Evolutionary conservation across 2,329 filamentous ascomycete genomes (phyloP).

Genomic region (Colletotrichum navitas): DNA sequence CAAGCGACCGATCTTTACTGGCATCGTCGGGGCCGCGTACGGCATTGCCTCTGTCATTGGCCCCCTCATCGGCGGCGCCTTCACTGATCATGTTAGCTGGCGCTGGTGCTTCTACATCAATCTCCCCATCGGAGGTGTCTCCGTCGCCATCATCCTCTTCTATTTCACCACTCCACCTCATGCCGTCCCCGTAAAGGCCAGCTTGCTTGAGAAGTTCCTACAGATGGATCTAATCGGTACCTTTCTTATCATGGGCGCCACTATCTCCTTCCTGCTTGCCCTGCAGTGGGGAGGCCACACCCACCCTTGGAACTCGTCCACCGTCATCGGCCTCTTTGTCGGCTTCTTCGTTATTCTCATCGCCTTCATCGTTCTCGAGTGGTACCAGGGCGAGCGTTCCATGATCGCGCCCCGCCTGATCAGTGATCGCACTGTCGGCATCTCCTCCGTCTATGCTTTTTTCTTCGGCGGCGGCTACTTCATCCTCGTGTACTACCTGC

Average conservation of each 20-base stretch:
- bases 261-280: constrained; percentile 60
- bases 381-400: constrained; percentile 59
- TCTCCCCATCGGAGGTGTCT: constrained; percentile 53
- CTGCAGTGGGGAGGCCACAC: constrained; percentile 62
- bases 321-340: constrained; percentile 59
- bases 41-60: constrained; percentile 54
- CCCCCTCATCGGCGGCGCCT: constrained; percentile 54
- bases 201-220: constrained; percentile 58
- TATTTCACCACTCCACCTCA: constrained; percentile 58
- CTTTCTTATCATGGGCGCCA: constrained; percentile 58
- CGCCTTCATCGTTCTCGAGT: constrained; percentile 54
- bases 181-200: constrained; percentile 53
- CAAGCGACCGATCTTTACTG: constrained; percentile 53
- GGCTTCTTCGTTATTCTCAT: constrained; percentile 52
- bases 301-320: constrained; percentile 56
- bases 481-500: constrained; percentile 60
- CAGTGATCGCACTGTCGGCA: constrained; percentile 53
- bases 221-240: constrained; percentile 63
- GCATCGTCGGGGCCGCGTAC: constrained; percentile 54
- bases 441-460: constrained; percentile 56
- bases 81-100: constrained; percentile 54
- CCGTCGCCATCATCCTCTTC: constrained; percentile 52
- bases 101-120: constrained; percentile 57
- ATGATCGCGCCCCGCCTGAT: constrained; percentile 57
- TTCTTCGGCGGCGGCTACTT: constrained; percentile 60